Evolutionary conservation across 1,284 basidiomycete genomes (phyloP), one percentile per base, ranked within the genome.

Genomic region (Thelephora terrestris): DNA sequence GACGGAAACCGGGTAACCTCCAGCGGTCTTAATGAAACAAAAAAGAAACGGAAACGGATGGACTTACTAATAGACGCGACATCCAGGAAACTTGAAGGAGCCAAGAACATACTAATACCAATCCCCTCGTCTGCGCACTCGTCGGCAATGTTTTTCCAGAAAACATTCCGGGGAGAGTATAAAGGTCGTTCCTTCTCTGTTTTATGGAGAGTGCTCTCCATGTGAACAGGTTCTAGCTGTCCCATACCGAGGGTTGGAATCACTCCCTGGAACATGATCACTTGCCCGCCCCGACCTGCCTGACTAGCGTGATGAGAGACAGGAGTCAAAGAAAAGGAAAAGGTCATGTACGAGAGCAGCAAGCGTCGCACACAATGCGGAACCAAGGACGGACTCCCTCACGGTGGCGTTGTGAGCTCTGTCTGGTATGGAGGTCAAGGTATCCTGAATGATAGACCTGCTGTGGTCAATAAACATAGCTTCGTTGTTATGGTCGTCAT

Each of bases 121-220:
- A 99, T 78, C 16, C 96, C 96, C 46, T 86, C 81, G 53, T 92
- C 85, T 3, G 85, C 87, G 55, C 90, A 88, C 61, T 95, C 89
- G 57, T 94, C 90, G 2, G 83, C 93, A 1, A 91, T 75, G 7
- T 83, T 78, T 35, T 78, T 75, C 87, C 95, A 99, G 43, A 78
- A 76, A 4, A 78, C 70, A 54, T 85, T 80, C 27, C 87, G 82
- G 4, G 93, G 82, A 14, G 70, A 63, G 61, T 91, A 97, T 14
- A 97, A 71, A 0, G 74, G 72, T 59, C 79, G 81, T 65, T 99
- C 95, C 65, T 93, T 92, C 57, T 94, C 86, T 0, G 92, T 91
- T 45, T 90, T 89, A 56, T 89, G 88, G n/a, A 89, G 56, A 20
- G 81, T 78, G 3, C 73, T 70, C 65, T 96, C 91, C 51, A 85